Evolutionary conservation across 2,329 filamentous ascomycete species (phyloP).

Genomic region (Monosporascus sp.): DNA sequence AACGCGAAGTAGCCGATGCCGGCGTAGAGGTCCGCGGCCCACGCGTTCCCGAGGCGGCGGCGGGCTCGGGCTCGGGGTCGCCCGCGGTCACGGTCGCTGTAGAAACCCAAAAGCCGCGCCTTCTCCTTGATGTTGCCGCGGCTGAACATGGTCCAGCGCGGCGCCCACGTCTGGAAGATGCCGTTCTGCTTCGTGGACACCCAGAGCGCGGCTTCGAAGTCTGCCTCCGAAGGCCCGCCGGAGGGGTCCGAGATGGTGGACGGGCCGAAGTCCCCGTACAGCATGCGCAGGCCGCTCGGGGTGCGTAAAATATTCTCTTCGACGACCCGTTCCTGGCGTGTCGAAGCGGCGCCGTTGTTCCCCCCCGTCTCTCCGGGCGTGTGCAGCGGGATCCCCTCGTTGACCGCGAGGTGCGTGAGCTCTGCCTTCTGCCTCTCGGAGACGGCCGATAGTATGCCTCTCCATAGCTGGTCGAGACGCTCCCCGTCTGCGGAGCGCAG

Average conservation of each 20-base stretch:
- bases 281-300: slow-evolving; percentile 62
- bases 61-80: no score
- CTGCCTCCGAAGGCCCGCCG: slow-evolving; percentile 27
- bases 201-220: slow-evolving; percentile 72
- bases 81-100: slow-evolving; percentile 8
- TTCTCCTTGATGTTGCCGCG: slow-evolving; percentile 90
- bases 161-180: slow-evolving; percentile 81
- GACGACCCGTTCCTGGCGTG: slow-evolving; percentile 5
- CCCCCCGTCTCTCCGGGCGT: no score
- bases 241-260: slow-evolving; percentile 10
- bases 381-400: slow-evolving; percentile 54
- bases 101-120: slow-evolving; percentile 61
- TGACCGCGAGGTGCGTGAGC: slow-evolving; percentile 55
- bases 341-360: no score
- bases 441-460: slow-evolving; percentile 40
- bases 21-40: slow-evolving; percentile 78
- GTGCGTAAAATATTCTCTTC: slow-evolving; percentile 67
- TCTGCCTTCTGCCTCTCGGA: slow-evolving; percentile 30
- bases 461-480: slow-evolving; percentile 38
- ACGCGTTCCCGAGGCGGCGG: slow-evolving; percentile 22
- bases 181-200: slow-evolving; percentile 71
- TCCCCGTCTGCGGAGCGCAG: slow-evolving; percentile 17
- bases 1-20: slow-evolving; percentile 95
- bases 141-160: slow-evolving; percentile 89
- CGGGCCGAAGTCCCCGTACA: slow-evolving; percentile 72